phyloP scores from a whole-genome alignment of 306 rosid genomes.

The Corylus americana region DNA sequence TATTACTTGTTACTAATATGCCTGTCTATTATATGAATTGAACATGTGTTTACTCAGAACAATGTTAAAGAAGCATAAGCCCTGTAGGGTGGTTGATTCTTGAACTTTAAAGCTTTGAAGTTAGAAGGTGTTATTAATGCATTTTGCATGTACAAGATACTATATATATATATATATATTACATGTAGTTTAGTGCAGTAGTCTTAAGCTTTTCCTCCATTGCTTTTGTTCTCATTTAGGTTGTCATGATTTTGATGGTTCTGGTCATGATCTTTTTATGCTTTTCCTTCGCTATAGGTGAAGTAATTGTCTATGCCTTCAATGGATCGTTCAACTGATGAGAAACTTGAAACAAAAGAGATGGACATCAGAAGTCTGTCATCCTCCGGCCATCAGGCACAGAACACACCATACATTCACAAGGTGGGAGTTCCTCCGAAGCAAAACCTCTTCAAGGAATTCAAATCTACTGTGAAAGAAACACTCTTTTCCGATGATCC shows the following conservation, averaged over 20 bases:
- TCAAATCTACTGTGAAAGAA: slow-evolving; percentile 63
- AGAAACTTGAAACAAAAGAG: slow-evolving; percentile 42
- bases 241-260: neutral
- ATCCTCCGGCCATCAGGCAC: slow-evolving; percentile 31
- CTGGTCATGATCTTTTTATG: slow-evolving; percentile 3
- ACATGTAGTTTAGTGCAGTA: slow-evolving; percentile 16
- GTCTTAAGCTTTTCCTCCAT: slow-evolving; percentile 9
- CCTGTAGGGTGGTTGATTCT: slow-evolving; percentile 11
- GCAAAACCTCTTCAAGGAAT: slow-evolving; percentile 76
- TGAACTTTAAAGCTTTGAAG: slow-evolving; percentile 2
- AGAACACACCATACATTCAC: slow-evolving; percentile 42
- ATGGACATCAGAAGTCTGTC: slow-evolving; percentile 45
- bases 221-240: neutral
- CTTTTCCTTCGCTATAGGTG: slow-evolving; percentile 38
- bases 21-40: neutral
- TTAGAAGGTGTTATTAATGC: slow-evolving; percentile 10
- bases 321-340: slow-evolving; percentile 44
- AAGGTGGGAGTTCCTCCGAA: slow-evolving; percentile 82
- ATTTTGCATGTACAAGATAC: slow-evolving; percentile 28
- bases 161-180: slow-evolving; percentile 1
- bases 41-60: neutral
- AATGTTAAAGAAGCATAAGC: neutral
- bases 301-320: slow-evolving; percentile 35
- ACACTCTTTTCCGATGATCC: slow-evolving; percentile 92
- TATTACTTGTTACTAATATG: neutral